Base-by-base conservation (phyloP, 306 rosid genomes). In the Fragaria nilgerrensis region DNA sequence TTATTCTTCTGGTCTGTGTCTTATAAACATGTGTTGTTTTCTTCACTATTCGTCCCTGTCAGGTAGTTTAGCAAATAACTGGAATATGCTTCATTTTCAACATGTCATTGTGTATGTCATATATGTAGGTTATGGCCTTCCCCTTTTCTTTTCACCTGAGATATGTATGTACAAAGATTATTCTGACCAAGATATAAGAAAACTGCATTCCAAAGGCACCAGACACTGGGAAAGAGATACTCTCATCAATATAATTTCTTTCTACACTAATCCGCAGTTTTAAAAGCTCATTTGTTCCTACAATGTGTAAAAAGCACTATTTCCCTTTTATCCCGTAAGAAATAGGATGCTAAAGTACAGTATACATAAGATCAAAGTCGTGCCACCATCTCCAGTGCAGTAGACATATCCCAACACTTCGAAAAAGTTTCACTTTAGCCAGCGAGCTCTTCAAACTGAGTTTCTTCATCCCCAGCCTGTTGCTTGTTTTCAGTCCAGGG, bases 231-330 rank as follows among this genome's bases (percentile, higher is more conserved):
- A 20, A 53, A 73, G 53, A 73, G 56, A 74, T 16, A 13, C 62
- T n/a, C n/a, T 14, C 34, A 7, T 49, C 55, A 77, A 36, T 77
- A 62, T 71, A 50, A 45, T 73, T 39, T 67, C 39, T 36, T 44
- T 65, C 7, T 68, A 15, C 13, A 19, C 14, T 59, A 73, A 70
- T 73, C 72, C 67, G 48, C 75, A 78, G 66, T 19, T 61, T 71
- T 75, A 70, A 56, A 73, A 83, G 64, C 84, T 84, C 85, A 74
- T 39, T 62, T 70, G 55, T 68, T 82, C 78, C 81, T 65, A 74
- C 61, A 76, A 52, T 87, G 16, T 74, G 39, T 23, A 75, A 69
- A 72, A 64, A 58, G 79, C 76, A 64, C 78, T 50, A 66, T 66
- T 25, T 72, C 23, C 36, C 34, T 12, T 10, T 9, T 41, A 36